Base-by-base conservation (phyloP, 2,329 filamentous ascomycete species). In the Verticillium isaacii region DNA sequence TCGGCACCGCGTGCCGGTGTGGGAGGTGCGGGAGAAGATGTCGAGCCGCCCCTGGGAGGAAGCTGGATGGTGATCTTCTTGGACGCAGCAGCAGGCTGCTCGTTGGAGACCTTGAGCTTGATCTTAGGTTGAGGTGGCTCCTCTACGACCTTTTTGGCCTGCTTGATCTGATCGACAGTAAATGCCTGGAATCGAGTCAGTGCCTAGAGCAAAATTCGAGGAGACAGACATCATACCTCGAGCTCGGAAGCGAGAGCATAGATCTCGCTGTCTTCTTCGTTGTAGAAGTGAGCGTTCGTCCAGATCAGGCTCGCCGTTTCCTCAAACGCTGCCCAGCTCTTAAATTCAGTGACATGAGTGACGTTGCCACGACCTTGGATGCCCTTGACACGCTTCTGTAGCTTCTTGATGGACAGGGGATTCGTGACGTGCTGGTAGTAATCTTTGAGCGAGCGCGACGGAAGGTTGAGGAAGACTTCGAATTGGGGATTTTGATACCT, bases 191-290 rank as follows among this genome's bases (percentile, higher is more conserved):
- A 69, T 64, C 36, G 25, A 14, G 56, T 34, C 60, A 58, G 50
- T 7, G n/a, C 25, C 15, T 17, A 14, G 34, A 17, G 32, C 11
- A 32, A 1, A 5, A 45, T 9, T 17, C 11, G 25, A 25, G 29
- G 34, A 23, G 41, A 41, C 32, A 5, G 34, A 14, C 15, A 14
- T 23, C 69, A 57, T 78, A 92, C 91, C 85, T 96, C 89, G 7
- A 97, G 84, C 63, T 95, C 88, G 57, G 88, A 85, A 0, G 92
- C 92, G 64, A 95, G 80, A 25, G 85, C 81, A 66, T 88, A 92
- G 59, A 97, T 93, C 17, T 92, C 89, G 70, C 93, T 97, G 4
- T 89, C 91, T 71, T 97, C 93, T 73, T 97, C 92, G 67, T 97
- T 97, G 79, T 94, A 97, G 63, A 89, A 89, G 69, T 88, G 90